Evolutionary conservation across 2,329 filamentous ascomycete species (phyloP), one percentile per base, ranked within the genome.

Genomic region (Exophiala sp.): DNA sequence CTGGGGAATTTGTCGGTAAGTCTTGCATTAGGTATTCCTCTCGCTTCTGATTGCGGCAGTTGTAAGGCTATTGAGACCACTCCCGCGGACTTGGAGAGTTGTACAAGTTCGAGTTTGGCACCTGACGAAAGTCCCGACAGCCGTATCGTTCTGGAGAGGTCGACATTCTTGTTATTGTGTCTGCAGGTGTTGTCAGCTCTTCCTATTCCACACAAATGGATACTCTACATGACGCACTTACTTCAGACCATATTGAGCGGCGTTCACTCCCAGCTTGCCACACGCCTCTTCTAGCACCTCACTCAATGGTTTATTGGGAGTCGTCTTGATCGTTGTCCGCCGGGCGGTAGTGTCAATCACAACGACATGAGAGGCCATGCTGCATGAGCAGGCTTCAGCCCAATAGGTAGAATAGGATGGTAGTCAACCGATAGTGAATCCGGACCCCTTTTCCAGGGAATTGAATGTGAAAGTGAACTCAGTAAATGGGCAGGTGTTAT

Each of bases 251-350:
- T 88, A 94, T 59, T 87, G 86, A 61, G 86, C 85, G 32, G 86
- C 77, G 55, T 84, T 77, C 32, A 92, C 73, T 55, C 84, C 85
- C 63, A 96, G 82, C 75, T 92, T 95, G 63, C 78, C 78, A 70
- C 92, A 97, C 42, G 92, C 92, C 71, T 97, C 88, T 58, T 89
- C 83, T 14, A 96, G 78, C 1, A 99, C 82, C 67, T 96, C 91
- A 54, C 87, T 87, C 63, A 99, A 75, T 64, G 89, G 87, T 60
- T 86, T 96, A 52, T 81, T 80, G 0, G 91, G 90, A 0, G 80
- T 87, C 52, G 94, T 91, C 72, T 95, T 95, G 71, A 99, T 79
- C 39, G 83, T 88, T 47, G 85, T 82, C 64, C 90, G 83, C 62
- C 88, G 85, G 63, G 91, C 81, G 63, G 89, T 85, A 36, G 87